Conservation (phyloP, 306 rosid genomes). For the Coriaria nepalensis region DNA sequence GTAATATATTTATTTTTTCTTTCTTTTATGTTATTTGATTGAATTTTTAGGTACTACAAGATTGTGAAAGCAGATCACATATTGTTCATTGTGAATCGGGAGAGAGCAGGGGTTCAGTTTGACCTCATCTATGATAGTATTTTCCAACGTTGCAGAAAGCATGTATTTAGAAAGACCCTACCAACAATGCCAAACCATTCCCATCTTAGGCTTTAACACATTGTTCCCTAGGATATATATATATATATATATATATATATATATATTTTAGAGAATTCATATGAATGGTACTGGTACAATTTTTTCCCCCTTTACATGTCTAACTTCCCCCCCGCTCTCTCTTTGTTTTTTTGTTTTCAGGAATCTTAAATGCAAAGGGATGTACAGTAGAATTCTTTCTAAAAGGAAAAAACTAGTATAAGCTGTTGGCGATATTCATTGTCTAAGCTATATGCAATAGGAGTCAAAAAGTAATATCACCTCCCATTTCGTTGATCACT, state of each 20-base stretch:
- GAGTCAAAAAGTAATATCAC: conserved; percentile 36
- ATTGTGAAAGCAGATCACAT: conserved; percentile 85
- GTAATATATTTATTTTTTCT: neutral
- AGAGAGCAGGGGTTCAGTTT: conserved; percentile 93
- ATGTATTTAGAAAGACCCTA: conserved; percentile 56
- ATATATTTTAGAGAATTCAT: no score
- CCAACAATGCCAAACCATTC: conserved; percentile 63
- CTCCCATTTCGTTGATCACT: conserved; percentile 58
- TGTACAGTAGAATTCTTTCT: no score
- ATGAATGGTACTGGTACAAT: no score
- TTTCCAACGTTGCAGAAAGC: conserved; percentile 90
- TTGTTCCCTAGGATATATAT: no score
- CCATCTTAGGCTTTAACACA: conserved; percentile 9
- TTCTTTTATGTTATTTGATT: neutral
- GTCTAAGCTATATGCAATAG: neutral
- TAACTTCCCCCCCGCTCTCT: no score
- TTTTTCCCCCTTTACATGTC: no score
- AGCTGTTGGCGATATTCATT: neutral
- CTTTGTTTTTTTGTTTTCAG: no score
- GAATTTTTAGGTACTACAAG: conserved; percentile 74
- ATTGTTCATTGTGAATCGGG: conserved; percentile 63
- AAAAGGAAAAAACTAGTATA: neutral
- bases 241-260: no score
- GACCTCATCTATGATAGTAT: conserved; percentile 79
- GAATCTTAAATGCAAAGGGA: no score